These are phyloP conservation scores for Petunia hybrid DNA, from an alignment of 305 asterid genomes.

Conservation along the genomic window DNA sequence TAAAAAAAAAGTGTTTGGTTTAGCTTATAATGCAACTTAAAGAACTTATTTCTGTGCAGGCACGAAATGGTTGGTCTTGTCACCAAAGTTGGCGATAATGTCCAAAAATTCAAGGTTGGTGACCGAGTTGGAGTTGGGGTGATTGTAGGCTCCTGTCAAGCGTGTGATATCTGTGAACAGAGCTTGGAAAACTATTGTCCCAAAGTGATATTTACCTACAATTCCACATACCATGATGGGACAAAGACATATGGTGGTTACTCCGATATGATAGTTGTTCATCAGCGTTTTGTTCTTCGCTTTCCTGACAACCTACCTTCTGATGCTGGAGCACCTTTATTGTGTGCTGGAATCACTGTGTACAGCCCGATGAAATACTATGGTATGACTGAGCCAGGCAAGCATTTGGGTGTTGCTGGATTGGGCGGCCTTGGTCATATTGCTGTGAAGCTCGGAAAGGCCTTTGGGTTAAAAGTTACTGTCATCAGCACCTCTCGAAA, in stretches of 20 bases:
- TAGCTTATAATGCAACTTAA: background rate
- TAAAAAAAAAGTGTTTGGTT: background rate
- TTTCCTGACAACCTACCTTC: slow-evolving; percentile 61
- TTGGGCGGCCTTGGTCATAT: slow-evolving; percentile 83
- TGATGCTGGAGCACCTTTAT: slow-evolving; percentile 63
- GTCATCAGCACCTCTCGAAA: slow-evolving; percentile 64
- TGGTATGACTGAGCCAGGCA: slow-evolving; percentile 70
- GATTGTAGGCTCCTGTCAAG: slow-evolving; percentile 57
- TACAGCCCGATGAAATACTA: slow-evolving; percentile 76
- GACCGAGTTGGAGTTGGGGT: slow-evolving; percentile 73
- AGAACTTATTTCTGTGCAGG: slow-evolving; percentile 36
- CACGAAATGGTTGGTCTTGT: slow-evolving; percentile 72
- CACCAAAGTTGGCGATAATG: slow-evolving; percentile 55
- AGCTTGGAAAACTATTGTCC: slow-evolving; percentile 64
- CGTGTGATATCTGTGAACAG: slow-evolving; percentile 58
- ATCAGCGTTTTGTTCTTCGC: slow-evolving; percentile 59
- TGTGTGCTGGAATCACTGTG: slow-evolving; percentile 75
- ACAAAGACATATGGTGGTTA: slow-evolving; percentile 66
- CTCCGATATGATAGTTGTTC: slow-evolving; percentile 59
- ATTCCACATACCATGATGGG: slow-evolving; percentile 50
- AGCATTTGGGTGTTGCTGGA: slow-evolving; percentile 69
- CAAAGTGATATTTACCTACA: slow-evolving; percentile 51
- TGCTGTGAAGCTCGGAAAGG: slow-evolving; percentile 79
- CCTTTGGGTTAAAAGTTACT: slow-evolving; percentile 71
- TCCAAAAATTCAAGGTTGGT: slow-evolving; percentile 56